Conservation (phyloP, 495 filamentous ascomycete species). For the Tuber microsphaerosporum region DNA sequence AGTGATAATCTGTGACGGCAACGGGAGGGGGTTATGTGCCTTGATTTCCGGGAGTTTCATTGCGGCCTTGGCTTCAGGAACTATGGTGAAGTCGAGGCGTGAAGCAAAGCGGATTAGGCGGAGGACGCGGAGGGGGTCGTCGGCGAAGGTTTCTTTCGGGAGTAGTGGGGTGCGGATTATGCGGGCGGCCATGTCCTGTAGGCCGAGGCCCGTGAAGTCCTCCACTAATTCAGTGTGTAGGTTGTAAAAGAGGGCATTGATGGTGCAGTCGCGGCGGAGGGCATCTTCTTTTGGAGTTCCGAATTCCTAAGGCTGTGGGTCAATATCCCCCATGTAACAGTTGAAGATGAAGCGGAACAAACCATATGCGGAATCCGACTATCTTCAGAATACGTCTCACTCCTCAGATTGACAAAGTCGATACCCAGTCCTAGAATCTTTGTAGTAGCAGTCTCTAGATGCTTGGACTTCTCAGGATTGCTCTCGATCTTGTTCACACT, state of each 20-base stretch:
- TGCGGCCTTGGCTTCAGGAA: slow-evolving; percentile 55
- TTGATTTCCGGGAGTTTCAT: slow-evolving; percentile 69
- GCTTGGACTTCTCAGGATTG: slow-evolving; percentile 96
- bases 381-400: slow-evolving; percentile 77
- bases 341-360: neutral
- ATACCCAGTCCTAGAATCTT: slow-evolving; percentile 80
- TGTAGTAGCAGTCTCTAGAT: slow-evolving; percentile 86
- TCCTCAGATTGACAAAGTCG: slow-evolving; percentile 88
- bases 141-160: slow-evolving; percentile 85
- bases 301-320: slow-evolving; percentile 53
- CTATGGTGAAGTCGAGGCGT: slow-evolving; percentile 70
- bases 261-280: slow-evolving; percentile 78
- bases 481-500: slow-evolving; percentile 68
- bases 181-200: slow-evolving; percentile 63
- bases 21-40: neutral
- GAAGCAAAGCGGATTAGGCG: slow-evolving; percentile 85
- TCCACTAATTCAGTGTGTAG: slow-evolving; percentile 68
- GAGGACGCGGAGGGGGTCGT: slow-evolving; percentile 88
- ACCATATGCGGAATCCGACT: slow-evolving; percentile 80
- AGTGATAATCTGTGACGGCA: slow-evolving; percentile 8
- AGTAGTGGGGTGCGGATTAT: slow-evolving; percentile 81
- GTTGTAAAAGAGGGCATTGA: slow-evolving; percentile 97
- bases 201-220: slow-evolving; percentile 69
- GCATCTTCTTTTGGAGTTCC: slow-evolving; percentile 88
- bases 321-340: neutral